Evolutionary conservation across 768 basidiomycete species (phyloP), one percentile per base, ranked within the genome.

Genomic region (Pisolithus sp.): DNA sequence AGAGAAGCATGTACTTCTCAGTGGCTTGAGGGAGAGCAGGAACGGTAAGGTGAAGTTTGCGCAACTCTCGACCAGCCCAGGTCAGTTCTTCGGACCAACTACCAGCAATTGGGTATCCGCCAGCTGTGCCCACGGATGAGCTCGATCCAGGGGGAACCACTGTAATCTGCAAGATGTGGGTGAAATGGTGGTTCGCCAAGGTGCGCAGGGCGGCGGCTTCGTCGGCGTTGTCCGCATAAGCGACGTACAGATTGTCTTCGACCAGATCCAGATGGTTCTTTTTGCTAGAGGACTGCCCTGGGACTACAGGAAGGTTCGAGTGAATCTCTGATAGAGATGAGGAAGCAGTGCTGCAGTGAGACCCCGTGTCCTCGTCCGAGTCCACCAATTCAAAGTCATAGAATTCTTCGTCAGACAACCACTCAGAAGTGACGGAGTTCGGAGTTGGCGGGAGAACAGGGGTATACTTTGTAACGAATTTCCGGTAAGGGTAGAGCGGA

Each of bases 1-100:
- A 68, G 4, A 76, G 61, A 7, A 55, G 46, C 1, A 61, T 62
- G 34, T 57, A 46, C n/a, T 53, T 54, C 12, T 47, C 45, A 9
- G 15, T 5, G 23, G 23, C 23, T 2, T 38, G 7, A 3, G 2
- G 0, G 18, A 42, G 31, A 10, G 45, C 26, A 5, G 18, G 52
- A 30, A 40, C 53, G 30, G 36, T n/a, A 5, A 56, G 44, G 31
- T 28, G 47, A 18, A 53, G 42, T n/a, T 44, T 49, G 24, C 49
- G 48, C 20, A 43, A 36, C 24, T 26, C 15, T 20, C 24, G 24
- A 37, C 23, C 20, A 12, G 5, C 28, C 13, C 38, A 21, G n/a
- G 53, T 20, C 30, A 23, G 31, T 46, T 56, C 20, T 41, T 31
- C 53, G 28, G 37, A 39, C 41, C 31, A 36, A 7, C 31, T 24